Percentiles rank a stretch among this genome's conserved stretches.
phyloP scores from a whole-genome alignment of 768 basidiomycete genomes.

The Russula emetica region DNA sequence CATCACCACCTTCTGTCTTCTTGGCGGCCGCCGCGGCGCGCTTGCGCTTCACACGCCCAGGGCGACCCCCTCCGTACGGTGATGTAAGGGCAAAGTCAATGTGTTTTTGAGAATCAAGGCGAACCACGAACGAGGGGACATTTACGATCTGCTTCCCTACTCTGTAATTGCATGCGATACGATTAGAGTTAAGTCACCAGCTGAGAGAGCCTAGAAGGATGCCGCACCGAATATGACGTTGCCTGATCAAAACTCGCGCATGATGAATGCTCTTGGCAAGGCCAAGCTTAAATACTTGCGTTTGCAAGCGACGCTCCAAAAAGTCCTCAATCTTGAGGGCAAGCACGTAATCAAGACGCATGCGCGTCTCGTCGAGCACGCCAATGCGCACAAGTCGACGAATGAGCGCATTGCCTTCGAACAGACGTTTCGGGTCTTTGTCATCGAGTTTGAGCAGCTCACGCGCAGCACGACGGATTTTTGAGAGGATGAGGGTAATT shows the following conservation, averaged over 20 bases:
- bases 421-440: constrained; percentile 99
- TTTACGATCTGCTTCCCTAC: constrained; percentile 99
- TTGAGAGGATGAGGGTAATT: constrained; percentile 95
- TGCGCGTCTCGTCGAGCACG: constrained; percentile 97
- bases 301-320: constrained; percentile 98
- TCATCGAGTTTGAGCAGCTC: constrained; percentile 99
- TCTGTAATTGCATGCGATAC: constrained; percentile 38
- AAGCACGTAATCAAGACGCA: constrained; percentile 99
- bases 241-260: constrained; percentile 95
- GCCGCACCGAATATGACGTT: constrained; percentile 93
- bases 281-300: constrained; percentile 99
- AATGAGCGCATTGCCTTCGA: constrained; percentile 98
- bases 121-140: constrained; percentile 97
- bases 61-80: constrained; percentile 90
- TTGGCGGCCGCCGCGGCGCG: constrained; percentile 89
- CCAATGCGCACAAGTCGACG: constrained; percentile 97
- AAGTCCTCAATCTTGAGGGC: constrained; percentile 99
- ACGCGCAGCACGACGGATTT: constrained; percentile 99
- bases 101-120: constrained; percentile 99
- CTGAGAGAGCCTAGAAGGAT: neutral
- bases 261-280: constrained; percentile 98
- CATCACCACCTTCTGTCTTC: constrained; percentile 85
- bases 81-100: constrained; percentile 98
- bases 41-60: constrained; percentile 98
- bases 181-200: neutral